phyloP scores from a whole-genome alignment of 2,329 filamentous ascomycete species.

The Immersiporthe knoxdaviesiana region DNA sequence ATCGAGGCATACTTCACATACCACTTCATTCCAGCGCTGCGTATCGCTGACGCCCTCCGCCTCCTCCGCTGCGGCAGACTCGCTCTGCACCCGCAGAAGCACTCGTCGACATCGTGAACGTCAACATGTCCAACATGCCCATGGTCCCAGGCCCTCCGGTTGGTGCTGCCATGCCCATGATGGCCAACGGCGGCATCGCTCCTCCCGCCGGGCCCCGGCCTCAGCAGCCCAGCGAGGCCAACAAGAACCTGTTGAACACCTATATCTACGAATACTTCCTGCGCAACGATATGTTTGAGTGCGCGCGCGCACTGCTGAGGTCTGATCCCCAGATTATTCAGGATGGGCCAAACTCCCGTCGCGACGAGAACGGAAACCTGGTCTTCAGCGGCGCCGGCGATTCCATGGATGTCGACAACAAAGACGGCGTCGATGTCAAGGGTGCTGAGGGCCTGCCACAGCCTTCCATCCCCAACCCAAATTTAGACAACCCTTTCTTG shows the following conservation, averaged over 20 bases:
- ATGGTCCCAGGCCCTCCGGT: slow-evolving; percentile 67
- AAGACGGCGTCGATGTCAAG: slow-evolving; percentile 75
- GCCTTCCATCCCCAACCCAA: slow-evolving; percentile 67
- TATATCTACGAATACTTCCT: slow-evolving; percentile 94
- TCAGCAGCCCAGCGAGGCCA: slow-evolving; percentile 50
- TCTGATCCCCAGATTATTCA: slow-evolving; percentile 71
- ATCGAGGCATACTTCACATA: slow-evolving; percentile 16
- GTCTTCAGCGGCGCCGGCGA: slow-evolving; percentile 71
- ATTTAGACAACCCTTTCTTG: slow-evolving; percentile 79
- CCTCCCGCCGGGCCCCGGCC: slow-evolving; percentile 41
- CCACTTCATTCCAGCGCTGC: slow-evolving; percentile 11
- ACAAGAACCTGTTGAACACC: slow-evolving; percentile 71
- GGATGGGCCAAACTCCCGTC: slow-evolving; percentile 69
- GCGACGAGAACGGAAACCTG: slow-evolving; percentile 68
- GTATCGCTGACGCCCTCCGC: slow-evolving; percentile 18
- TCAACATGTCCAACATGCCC: slow-evolving; percentile 71
- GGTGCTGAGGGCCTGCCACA: slow-evolving; percentile 79
- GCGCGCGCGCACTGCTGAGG: slow-evolving; percentile 74
- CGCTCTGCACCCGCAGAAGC: slow-evolving; percentile 41
- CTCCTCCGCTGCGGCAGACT: slow-evolving; percentile 39
- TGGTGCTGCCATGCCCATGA: slow-evolving; percentile 67
- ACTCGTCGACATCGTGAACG: slow-evolving; percentile 54
- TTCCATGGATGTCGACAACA: slow-evolving; percentile 80
- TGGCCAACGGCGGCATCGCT: slow-evolving; percentile 59
- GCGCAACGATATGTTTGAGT: slow-evolving; percentile 80